Conservation (phyloP, 148 eudicot genomes). For the Rhododendron mucronatum region DNA sequence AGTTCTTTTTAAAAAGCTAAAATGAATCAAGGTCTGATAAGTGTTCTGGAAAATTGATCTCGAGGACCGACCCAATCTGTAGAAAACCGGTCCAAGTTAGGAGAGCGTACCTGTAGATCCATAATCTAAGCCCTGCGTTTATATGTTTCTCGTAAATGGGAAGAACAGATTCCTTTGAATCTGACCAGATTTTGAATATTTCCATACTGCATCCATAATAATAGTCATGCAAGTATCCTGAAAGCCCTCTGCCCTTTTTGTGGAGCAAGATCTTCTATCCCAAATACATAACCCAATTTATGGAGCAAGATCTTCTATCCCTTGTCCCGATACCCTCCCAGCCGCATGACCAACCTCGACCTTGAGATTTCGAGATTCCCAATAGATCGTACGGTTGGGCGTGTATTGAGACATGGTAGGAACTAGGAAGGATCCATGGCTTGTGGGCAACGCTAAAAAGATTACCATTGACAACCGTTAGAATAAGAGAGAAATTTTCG, state of each 20-base stretch:
- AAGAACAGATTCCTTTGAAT: conserved; percentile 64
- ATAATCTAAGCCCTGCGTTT: conserved; percentile 72
- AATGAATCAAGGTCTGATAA: background rate
- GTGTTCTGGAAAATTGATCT: background rate
- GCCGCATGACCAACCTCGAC: background rate
- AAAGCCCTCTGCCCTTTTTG: background rate
- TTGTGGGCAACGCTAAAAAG: background rate
- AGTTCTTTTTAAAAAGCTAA: background rate
- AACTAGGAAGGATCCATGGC: background rate
- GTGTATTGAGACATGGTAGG: background rate
- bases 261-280: background rate
- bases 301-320: background rate
- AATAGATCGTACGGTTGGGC: background rate
- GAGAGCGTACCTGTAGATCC: conserved; percentile 78
- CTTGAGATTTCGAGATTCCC: background rate
- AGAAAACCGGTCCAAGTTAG: background rate
- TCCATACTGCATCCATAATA: conserved; percentile 43
- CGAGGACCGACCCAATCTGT: too few species aligned
- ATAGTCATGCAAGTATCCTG: background rate
- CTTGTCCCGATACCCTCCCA: background rate
- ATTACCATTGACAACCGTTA: background rate
- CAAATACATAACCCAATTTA: background rate
- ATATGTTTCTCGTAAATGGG: conserved; percentile 82
- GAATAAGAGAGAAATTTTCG: background rate
- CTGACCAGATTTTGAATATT: conserved; percentile 53